Conservation (phyloP, 2,329 filamentous ascomycete genomes). For the Alternaria brassicicola region DNA sequence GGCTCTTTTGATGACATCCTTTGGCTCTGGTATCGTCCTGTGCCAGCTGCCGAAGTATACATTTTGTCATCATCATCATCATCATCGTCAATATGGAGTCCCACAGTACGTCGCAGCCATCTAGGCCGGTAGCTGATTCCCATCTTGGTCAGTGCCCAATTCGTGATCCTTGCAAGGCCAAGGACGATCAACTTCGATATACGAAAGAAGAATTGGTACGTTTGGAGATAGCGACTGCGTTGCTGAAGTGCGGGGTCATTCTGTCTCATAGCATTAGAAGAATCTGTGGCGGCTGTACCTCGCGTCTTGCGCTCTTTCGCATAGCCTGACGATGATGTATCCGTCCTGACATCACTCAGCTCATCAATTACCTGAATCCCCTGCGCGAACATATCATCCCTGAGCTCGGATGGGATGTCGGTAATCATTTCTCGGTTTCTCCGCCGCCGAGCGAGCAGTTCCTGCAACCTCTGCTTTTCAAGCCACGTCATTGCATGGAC, state of each 20-base stretch:
- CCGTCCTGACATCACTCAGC: constrained; percentile 44
- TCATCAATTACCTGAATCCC: constrained; percentile 42
- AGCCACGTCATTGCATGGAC: constrained; percentile 84
- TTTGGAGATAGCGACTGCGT: constrained; percentile 78
- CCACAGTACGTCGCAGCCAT: constrained; percentile 65
- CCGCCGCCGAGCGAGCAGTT: constrained; percentile 65
- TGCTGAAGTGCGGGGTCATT: constrained; percentile 75
- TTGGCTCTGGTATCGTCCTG: constrained; percentile 1
- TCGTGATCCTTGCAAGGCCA: constrained; percentile 61
- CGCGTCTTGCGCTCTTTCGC: constrained; percentile 71
- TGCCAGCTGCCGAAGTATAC: constrained; percentile 6
- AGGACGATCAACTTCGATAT: constrained; percentile 71
- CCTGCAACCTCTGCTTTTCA: constrained; percentile 81
- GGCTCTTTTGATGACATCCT: constrained; percentile 21
- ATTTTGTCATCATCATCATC: constrained; percentile 33
- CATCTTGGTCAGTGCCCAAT: constrained; percentile 62
- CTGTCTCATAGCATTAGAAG: constrained; percentile 36
- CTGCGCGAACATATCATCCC: constrained; percentile 49
- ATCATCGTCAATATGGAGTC: constrained; percentile 37
- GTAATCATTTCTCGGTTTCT: constrained; percentile 46
- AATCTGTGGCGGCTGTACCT: constrained; percentile 33
- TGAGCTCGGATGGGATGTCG: constrained; percentile 52
- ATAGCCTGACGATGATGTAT: constrained; percentile 58
- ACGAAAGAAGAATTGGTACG: constrained; percentile 74
- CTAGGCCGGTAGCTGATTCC: constrained; percentile 67